Conservation (phyloP, 1,284 basidiomycete genomes). For the Kalmanozyma brasiliensis region DNA sequence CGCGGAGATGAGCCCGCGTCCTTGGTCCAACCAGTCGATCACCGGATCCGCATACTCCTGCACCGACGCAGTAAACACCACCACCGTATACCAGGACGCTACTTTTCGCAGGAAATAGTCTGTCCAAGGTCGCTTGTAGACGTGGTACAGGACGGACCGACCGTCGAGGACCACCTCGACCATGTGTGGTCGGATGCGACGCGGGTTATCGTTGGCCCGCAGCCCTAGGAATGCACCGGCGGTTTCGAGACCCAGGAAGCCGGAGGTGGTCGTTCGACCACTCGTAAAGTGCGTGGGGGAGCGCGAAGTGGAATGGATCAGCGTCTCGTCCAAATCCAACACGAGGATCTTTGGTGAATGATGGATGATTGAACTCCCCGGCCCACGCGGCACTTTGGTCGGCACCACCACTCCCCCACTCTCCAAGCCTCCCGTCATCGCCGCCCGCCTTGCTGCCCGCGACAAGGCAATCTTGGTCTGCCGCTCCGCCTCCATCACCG, state of each 20-base stretch:
- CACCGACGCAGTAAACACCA: constrained; percentile 98
- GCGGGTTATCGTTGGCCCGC: constrained; percentile 46
- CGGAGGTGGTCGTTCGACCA: constrained; percentile 31
- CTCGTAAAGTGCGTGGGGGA: constrained; percentile 69
- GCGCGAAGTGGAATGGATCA: constrained; percentile 94
- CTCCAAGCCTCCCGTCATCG: no score
- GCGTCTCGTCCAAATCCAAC: constrained; percentile 94
- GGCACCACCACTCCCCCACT: no score
- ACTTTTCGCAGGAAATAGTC: constrained; percentile 72
- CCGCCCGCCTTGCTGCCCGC: constrained; percentile 29
- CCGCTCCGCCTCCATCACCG: constrained; percentile 38
- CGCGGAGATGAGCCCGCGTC: constrained; percentile 81
- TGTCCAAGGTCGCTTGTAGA: constrained; percentile 98
- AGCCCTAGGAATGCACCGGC: constrained; percentile 60
- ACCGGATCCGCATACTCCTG: constrained; percentile 99
- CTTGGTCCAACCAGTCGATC: constrained; percentile 98
- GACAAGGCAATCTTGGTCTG: constrained; percentile 34
- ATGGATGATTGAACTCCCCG: constrained; percentile 55
- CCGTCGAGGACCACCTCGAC: constrained; percentile 96
- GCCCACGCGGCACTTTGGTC: constrained; percentile 32
- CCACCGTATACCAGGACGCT: constrained; percentile 96
- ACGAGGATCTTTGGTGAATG: constrained; percentile 67
- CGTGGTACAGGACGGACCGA: constrained; percentile 91
- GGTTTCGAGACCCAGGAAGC: constrained; percentile 59
- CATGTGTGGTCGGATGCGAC: constrained; percentile 79